A percentile compares a stretch with the other conserved stretches of the same genome.
Conservation (phyloP, 352 stramenopile species). For the Globisporangium orthogonon region DNA sequence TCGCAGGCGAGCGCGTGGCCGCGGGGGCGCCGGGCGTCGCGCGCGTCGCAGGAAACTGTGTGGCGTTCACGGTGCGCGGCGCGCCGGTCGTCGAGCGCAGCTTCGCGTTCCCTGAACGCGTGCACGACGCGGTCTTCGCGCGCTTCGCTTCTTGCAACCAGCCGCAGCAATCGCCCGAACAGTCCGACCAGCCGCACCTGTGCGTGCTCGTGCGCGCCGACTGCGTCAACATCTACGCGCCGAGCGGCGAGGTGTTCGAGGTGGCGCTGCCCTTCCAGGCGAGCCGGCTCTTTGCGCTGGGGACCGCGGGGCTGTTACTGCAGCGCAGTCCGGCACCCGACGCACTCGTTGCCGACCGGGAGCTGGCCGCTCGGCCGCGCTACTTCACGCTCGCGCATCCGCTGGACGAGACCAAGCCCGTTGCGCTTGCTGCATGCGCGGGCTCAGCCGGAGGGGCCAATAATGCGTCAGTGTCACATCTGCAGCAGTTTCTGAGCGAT, state of each 20-base stretch:
- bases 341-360: conserved; percentile 9
- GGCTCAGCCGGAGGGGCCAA: neutral
- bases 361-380: conserved; percentile 23
- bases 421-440: conserved; percentile 18
- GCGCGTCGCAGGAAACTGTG: conserved; percentile 31
- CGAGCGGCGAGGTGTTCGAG: conserved; percentile 61
- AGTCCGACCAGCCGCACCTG: conserved; percentile 19
- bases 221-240: conserved; percentile 61
- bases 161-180: neutral
- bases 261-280: conserved; percentile 70
- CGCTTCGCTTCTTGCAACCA: conserved; percentile 23
- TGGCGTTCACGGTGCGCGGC: conserved; percentile 48
- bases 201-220: conserved; percentile 66
- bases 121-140: conserved; percentile 47
- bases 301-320: conserved; percentile 38
- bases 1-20: conserved; percentile 30
- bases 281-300: conserved; percentile 43
- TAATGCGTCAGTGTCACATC: neutral
- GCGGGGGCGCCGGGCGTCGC: conserved; percentile 27
- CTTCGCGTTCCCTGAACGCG: conserved; percentile 50
- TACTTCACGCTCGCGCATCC: conserved; percentile 74
- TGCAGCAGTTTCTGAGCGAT: conserved; percentile 31
- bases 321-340: conserved; percentile 35
- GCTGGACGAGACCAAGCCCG: conserved; percentile 71
- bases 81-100: conserved; percentile 52